Evolutionary conservation across 140 eudicot species (phyloP).

Genomic region (Flaveria floridana): DNA sequence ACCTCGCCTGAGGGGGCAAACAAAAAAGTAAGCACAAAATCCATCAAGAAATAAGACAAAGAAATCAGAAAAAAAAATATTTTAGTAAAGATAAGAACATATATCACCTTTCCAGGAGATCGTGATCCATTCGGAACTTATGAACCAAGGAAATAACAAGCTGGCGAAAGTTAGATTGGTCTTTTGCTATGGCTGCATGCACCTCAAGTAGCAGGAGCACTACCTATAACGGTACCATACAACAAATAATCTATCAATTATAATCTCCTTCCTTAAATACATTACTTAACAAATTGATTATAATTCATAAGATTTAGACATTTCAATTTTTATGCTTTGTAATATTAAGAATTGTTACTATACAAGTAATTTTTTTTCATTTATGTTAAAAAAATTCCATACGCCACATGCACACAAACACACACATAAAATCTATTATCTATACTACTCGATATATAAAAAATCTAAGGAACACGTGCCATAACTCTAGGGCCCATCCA

Average conservation of each 20-base stretch:
- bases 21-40: constrained; percentile 1
- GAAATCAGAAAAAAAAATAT: background rate
- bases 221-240: constrained; percentile 48
- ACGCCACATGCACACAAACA: too few species aligned
- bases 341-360: too few species aligned
- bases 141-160: constrained; percentile 62
- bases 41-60: background rate
- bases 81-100: background rate
- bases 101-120: constrained; percentile 72
- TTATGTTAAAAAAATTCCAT: too few species aligned
- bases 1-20: constrained; percentile 58
- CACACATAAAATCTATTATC: too few species aligned
- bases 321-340: too few species aligned
- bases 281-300: too few species aligned
- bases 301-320: too few species aligned
- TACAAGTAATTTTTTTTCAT: too few species aligned
- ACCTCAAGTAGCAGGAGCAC: constrained; percentile 61
- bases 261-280: too few species aligned
- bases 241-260: background rate
- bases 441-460: too few species aligned
- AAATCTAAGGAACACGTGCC: too few species aligned
- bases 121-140: constrained; percentile 50
- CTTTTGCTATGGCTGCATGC: constrained; percentile 77
- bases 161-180: constrained; percentile 56
- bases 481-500: too few species aligned